Percentiles rank a stretch among this genome's conserved stretches.
phyloP scores from a whole-genome alignment of 768 basidiomycete genomes.

The Russula emetica region DNA sequence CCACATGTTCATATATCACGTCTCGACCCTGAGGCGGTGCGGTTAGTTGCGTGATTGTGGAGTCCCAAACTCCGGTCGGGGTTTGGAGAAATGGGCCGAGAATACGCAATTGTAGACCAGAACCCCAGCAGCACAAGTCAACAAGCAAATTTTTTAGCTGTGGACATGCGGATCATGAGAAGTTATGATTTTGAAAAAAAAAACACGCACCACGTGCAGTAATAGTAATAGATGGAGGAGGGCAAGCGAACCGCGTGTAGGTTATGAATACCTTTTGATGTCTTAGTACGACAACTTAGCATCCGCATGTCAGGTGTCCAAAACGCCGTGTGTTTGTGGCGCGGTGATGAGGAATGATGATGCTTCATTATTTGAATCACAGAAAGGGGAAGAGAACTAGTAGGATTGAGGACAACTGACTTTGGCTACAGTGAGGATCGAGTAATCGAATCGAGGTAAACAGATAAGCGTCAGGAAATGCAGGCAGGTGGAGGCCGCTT shows the following conservation, averaged over 20 bases:
- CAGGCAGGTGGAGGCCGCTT: background rate
- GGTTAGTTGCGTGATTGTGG: background rate
- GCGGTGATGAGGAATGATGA: conserved; percentile 2
- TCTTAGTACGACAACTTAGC: background rate
- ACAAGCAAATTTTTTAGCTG: background rate
- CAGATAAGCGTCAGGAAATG: conserved; percentile 3
- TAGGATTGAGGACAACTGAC: conserved; percentile 13
- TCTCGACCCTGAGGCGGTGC: background rate
- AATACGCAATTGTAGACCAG: background rate
- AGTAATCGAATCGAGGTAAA: conserved; percentile 14
- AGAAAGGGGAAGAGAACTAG: conserved; percentile 4
- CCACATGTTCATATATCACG: background rate
- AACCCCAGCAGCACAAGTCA: background rate
- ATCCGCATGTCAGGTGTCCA: background rate
- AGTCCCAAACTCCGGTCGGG: background rate
- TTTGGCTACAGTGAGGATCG: conserved; percentile 12
- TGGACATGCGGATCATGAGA: background rate
- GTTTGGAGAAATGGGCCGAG: background rate
- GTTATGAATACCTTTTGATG: background rate
- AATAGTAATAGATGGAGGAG: background rate
- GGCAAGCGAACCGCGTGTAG: conserved; percentile 5
- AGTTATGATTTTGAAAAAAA: background rate
- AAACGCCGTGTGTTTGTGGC: background rate
- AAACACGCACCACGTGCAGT: background rate
- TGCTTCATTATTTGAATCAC: conserved; percentile 2